Base-by-base conservation (phyloP, 306 rosid species). In the Malus domestica region DNA sequence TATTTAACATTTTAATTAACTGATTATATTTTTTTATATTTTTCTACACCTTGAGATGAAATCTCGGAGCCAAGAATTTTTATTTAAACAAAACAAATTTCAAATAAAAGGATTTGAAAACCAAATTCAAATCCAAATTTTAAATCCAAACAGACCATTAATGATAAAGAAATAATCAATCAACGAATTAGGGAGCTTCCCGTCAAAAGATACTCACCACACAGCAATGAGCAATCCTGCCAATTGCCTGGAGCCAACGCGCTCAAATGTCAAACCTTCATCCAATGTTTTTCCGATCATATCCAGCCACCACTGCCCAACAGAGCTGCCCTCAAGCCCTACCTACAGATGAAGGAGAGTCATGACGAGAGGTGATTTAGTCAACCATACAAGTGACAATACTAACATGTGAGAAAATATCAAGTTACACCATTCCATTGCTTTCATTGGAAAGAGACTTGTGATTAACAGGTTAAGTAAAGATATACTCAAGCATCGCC, bases 241-340 rank as follows among this genome's bases (percentile, higher is more conserved):
- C 87, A 95, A 92, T 81, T 95, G 98, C 84, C 98, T 90, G 77
- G 98, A 92, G 78, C 98, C 98, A 83, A 89, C 88, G 70, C 96
- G 96, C 75, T 92, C 91, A 89, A 95, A 95, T 52, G 91, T 83
- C 80, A 92, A 87, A 81, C 96, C 96, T 88, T 89, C 93, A 84
- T 85, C 98, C 86, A 95, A 79, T 54, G 89, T 92, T 88, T 88
- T 92, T 76, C 87, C 98, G 77, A 95, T 95, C 96, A 95, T 87
- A 78, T 92, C 97, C 86, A 95, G 84, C 98, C 98, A 95, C 98
- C 93, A 95, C 72, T 92, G 96, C 85, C 98, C 98, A 72, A 73
- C 93, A 68, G 98, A 88, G 87, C 97, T 95, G 68, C 98, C 98
- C 88, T 95, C 98, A 55, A 92, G 89, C 59, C 98, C 98, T 72